Conservation (phyloP, 2,329 filamentous ascomycete species). For the Colletotrichum sp. region DNA sequence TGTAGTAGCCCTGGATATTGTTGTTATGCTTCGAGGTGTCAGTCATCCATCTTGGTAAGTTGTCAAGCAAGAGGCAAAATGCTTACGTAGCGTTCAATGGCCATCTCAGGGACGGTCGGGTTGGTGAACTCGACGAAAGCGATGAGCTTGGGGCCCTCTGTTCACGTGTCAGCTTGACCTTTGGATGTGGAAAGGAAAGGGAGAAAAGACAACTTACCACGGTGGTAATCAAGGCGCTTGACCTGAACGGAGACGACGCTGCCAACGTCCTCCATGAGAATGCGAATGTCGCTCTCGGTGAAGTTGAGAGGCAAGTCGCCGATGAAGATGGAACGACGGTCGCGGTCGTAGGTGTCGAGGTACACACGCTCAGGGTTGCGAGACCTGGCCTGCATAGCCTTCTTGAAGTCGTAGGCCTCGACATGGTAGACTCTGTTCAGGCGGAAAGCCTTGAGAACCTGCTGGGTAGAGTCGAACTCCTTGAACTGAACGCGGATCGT, state of each 20-base stretch:
- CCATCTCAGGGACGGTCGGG: constrained; percentile 40
- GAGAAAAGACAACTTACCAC: background rate
- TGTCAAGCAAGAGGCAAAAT: background rate
- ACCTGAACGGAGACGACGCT: constrained; percentile 37
- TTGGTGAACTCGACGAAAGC: constrained; percentile 46
- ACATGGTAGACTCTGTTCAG: constrained; percentile 35
- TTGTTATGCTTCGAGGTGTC: constrained; percentile 34
- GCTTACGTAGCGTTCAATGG: constrained; percentile 38
- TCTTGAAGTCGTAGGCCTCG: constrained; percentile 32
- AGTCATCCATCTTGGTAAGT: background rate
- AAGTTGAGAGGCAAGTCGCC: constrained; percentile 46
- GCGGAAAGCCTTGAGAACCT: constrained; percentile 49
- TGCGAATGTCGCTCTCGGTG: constrained; percentile 39
- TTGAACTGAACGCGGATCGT: constrained; percentile 53
- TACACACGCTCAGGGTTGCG: constrained; percentile 23
- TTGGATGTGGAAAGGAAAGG: background rate
- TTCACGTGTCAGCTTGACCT: background rate
- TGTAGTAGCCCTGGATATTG: constrained; percentile 31
- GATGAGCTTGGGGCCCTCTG: constrained; percentile 26
- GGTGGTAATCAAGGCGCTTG: constrained; percentile 13
- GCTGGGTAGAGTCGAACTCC: constrained; percentile 55
- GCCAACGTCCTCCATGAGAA: constrained; percentile 43
- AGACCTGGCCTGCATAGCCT: constrained; percentile 15
- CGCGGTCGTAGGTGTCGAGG: constrained; percentile 44
- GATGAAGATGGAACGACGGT: constrained; percentile 53